Base-by-base conservation (phyloP, 2,329 filamentous ascomycete genomes). In the Neofusicoccum sp. region DNA sequence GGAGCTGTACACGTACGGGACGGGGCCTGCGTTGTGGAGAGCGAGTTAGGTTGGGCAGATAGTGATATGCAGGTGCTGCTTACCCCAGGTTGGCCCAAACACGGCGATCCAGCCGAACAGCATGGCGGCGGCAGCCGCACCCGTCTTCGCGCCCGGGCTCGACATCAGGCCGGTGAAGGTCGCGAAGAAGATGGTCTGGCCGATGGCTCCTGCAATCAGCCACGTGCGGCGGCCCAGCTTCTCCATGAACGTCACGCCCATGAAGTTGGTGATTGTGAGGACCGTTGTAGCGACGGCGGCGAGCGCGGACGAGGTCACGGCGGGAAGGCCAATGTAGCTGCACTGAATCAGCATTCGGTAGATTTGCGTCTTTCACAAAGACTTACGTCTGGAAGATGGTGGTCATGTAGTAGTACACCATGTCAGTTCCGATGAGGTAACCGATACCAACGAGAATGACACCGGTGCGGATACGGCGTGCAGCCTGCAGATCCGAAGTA, bases 391-490 rank as follows among this genome's bases (percentile, higher is more conserved):
- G 59, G 41, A 54, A 56, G n/a, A 54, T 61, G 1, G 59, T 61
- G 12, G 59, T 56, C 58, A 60, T 43, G 38, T 60, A 60, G 38
- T 60, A 60, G 58, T 70, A 70, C 57, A 78, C 76, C 61, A 76
- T 74, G 63, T 78, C 76, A 62, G 76, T 73, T 12, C 73, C 75
- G 20, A 75, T 76, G 66, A 76, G 72, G 62, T 77, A 74, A n/a
- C 75, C 73, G 12, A 76, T 71, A 12, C 67, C 71, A 58, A 77
- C 75, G 65, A 77, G 73, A n/a, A 74, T 64, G 20, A 71, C 63
- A 67, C 75, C 76, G 12, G 73, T 71, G 16, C 71, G 68, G 5
- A 71, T 70, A 28, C 69, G 64, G 11, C 64, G 66, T 7, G 67
- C 67, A 11, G 69, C 68, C 60, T 70, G 68, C 34, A 45, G 65